phyloP scores from a whole-genome alignment of 257 asterid species.

The Solanum ossicruentum region DNA sequence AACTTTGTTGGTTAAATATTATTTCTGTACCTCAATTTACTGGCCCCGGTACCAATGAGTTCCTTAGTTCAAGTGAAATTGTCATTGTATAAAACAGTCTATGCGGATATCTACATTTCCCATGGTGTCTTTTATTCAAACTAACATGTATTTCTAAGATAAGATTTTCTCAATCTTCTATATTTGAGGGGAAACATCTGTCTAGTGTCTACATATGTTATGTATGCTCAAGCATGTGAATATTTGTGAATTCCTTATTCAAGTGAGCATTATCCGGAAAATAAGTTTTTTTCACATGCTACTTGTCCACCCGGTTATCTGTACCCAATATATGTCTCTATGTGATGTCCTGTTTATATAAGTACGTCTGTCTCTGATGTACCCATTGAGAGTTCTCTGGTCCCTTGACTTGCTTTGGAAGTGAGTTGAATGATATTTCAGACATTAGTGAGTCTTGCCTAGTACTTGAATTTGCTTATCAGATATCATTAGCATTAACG shows the following conservation, averaged over 20 bases:
- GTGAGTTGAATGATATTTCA: neutral
- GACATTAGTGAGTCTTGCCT: neutral
- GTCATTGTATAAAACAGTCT: neutral
- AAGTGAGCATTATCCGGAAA: neutral
- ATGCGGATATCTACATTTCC: neutral
- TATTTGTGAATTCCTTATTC: neutral
- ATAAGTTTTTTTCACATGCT: neutral
- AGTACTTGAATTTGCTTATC: neutral
- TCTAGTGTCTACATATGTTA: neutral
- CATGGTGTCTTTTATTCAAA: neutral
- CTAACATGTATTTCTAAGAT: neutral
- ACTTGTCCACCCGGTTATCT: neutral
- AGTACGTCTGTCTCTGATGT: neutral
- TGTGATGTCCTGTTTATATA: neutral
- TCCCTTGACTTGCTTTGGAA: neutral
- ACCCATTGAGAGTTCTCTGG: neutral
- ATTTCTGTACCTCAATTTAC: neutral
- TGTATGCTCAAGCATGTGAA: neutral
- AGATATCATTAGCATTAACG: neutral
- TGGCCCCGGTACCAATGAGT: neutral
- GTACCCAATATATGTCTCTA: neutral
- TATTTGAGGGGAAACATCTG: neutral
- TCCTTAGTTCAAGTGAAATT: neutral
- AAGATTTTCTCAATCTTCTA: neutral
- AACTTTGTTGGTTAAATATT: neutral